These are phyloP conservation scores for Fusarium metavorans DNA, from an alignment of 2,329 filamentous ascomycete genomes.

Conservation along the genomic window DNA sequence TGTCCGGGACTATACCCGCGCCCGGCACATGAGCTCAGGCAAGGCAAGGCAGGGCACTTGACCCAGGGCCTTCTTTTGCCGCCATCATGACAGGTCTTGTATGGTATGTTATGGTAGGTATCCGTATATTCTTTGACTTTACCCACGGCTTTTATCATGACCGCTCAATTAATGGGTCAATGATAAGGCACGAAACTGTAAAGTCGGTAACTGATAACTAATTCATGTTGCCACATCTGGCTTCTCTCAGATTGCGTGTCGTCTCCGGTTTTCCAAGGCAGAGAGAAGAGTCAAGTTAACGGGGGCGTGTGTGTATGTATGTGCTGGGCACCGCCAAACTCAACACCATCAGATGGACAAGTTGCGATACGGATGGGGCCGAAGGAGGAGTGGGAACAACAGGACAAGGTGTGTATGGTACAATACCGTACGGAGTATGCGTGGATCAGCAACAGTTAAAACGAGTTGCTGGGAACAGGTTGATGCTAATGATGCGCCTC, in stretches of 20 bases:
- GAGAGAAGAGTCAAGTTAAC: background rate
- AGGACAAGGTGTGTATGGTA: background rate
- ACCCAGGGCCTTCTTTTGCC: background rate
- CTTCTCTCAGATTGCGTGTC: background rate
- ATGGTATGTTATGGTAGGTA: background rate
- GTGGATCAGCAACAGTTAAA: slow-evolving; percentile 1
- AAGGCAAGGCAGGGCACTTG: background rate
- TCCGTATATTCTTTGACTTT: background rate
- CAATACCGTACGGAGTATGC: background rate
- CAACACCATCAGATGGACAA: slow-evolving; percentile 13
- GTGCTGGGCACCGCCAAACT: slow-evolving; percentile 1
- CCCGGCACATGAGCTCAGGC: slow-evolving; percentile 10
- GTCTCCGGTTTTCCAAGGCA: slow-evolving; percentile 1
- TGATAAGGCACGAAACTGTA: background rate
- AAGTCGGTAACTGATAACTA: background rate
- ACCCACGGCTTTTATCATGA: background rate
- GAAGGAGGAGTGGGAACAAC: slow-evolving; percentile 20
- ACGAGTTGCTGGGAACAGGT: background rate
- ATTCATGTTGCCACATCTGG: background rate
- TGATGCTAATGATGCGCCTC: background rate
- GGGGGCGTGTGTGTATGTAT: slow-evolving; percentile 11
- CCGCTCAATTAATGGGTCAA: background rate
- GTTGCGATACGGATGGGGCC: slow-evolving; percentile 19
- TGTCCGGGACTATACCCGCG: slow-evolving; percentile 24
- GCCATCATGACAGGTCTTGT: background rate